Base-by-base conservation (phyloP, 441 rosid species). In the Adansonia grandidieri region DNA sequence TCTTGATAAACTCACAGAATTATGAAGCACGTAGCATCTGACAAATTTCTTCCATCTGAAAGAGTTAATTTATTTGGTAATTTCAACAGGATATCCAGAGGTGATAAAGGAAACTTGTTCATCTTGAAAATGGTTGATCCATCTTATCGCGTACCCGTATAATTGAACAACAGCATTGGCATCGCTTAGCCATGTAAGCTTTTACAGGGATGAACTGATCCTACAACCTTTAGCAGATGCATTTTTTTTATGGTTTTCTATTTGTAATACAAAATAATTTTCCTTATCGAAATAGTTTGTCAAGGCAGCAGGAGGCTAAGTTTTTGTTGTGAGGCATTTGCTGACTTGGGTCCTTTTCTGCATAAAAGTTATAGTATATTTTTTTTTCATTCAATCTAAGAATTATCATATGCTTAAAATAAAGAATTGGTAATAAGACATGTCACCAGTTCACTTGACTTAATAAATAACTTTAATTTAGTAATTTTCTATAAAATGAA, bases 91-190 rank as follows among this genome's bases (percentile, higher is more conserved):
- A 51, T 93, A 79, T 92, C 98, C 56, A 91, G 98, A 70, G 99
- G 99, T 37, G 98, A 93, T 81, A 89, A 88, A 76, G 99, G 98
- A 5, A 91, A 88, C 80, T 73, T 91, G 78, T 90, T 91, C 86
- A 57, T 95, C 85, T 80, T 95, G 88, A 95, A 90, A 88, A 95
- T 93, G 97, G 76, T 91, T 1, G 98, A 95, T 88, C 96, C 93
- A 1, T 87, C 98, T 50, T 95, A 91, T 82, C 84, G 93, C 63
- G 89, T 88, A 73, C 84, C 82, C 1, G 72, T 65, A 64, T 76
- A 42, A 53, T 42, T 32, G 50, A 66, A 53, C 8, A 0, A 37
- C 40, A 20, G 42, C 53, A 76, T 5, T 11, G 2, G 15, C n/a
- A 76, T 42, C 57, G 11, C 7, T 53, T 15, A 3, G 53, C 63